Evolutionary conservation across 441 rosid genomes (phyloP).

Genomic region (Jatropha multifida): DNA sequence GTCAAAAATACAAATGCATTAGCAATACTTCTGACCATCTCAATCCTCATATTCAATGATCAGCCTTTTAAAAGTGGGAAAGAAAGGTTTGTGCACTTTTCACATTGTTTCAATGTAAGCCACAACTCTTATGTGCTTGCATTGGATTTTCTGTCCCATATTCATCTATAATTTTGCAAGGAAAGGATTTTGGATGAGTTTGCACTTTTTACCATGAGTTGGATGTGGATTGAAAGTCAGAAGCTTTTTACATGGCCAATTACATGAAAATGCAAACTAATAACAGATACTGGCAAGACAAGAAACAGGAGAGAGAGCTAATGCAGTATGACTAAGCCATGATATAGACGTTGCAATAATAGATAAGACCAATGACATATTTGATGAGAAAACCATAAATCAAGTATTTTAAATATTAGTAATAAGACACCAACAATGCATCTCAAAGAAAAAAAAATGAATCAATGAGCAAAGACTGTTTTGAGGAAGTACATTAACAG

Average conservation of each 20-base stretch:
- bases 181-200: not conserved
- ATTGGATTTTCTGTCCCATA: not conserved
- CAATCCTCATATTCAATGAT: not conserved
- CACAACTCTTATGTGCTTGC: not conserved
- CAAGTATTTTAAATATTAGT: not conserved
- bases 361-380: not conserved
- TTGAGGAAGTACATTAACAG: not conserved
- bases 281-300: not conserved
- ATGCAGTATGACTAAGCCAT: not conserved
- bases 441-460: not conserved
- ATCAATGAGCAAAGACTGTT: not conserved
- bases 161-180: not conserved
- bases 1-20: conserved; percentile 1
- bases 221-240: not conserved
- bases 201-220: not conserved
- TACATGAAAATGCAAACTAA: not conserved
- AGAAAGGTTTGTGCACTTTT: not conserved
- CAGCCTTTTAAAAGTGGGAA: not conserved
- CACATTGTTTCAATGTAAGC: not conserved
- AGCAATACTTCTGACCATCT: not conserved
- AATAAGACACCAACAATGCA: not conserved
- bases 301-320: not conserved
- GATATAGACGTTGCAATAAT: not conserved
- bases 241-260: not conserved
- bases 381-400: not conserved